Evolutionary conservation across 73 alveolate species (phyloP), one percentile per base, ranked within the genome.

Genomic region (Stentor roeselii): DNA sequence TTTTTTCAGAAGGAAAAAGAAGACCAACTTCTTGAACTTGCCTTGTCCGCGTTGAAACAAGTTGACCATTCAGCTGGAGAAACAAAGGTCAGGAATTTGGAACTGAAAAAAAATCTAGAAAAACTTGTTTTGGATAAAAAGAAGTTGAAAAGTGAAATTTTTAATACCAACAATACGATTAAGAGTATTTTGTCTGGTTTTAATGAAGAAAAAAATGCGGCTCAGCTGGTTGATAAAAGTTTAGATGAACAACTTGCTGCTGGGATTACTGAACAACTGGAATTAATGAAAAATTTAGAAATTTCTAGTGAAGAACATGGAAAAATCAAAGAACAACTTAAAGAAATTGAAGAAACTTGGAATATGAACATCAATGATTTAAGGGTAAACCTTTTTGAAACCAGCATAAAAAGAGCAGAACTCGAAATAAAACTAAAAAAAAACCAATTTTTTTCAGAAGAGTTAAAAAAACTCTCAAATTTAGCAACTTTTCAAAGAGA

Each of bases 311-410:
- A 67, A 21, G 27, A 67, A 15, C 34, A 67, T 67, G n/a, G n/a
- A 67, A 67, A 21, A 32, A 67, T 27, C 27, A 36, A 27, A 67
- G 80, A 67, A n/a, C 21, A 32, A 32, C 37, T 32, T 27, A 67
- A 40, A 34, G 80, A 67, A 67, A 21, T 11, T 32, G 80, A 67
- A 67, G 80, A 67, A 34, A 67, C 21, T 36, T 67, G 80, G 37
- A 67, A 21, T 21, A 67, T 67, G 80, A 67, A 67, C 11, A 67
- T 67, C 37, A 32, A 67, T 1, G 80, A 67, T 2, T 34, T 67
- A 67, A 67, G 80, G 37, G n/a, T 67, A 1, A 40, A 32, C 11
- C 80, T 67, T 21, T 36, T 67, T 21, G 37, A 34, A 11, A 67
- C 41, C 34, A 67, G 21, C 27, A 34, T 15, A 1, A 32, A 67